These are phyloP conservation scores for Amaranthus cruentus DNA, from an alignment of 148 eudicot species.

Conservation along the genomic window DNA sequence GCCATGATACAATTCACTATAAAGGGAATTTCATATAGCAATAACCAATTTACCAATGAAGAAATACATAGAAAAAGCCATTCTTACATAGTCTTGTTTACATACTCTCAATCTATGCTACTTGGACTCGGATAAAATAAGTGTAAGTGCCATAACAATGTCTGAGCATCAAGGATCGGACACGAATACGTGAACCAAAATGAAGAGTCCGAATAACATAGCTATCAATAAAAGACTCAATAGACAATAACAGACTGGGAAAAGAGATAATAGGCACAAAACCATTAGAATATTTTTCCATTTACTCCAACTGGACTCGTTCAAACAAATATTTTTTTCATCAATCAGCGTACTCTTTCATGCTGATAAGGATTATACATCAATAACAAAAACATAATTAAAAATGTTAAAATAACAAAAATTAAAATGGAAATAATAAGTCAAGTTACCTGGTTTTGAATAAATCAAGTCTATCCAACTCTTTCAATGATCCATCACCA, in stretches of 20 bases:
- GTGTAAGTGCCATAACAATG: too few relatives aligned
- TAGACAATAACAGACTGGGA: background rate
- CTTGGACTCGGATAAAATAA: too few relatives aligned
- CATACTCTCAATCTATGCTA: background rate
- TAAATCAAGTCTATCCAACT: slow-evolving; percentile 37
- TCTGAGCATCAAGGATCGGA: too few relatives aligned
- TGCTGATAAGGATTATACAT: background rate
- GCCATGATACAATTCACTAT: slow-evolving; percentile 2
- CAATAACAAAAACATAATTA: too few relatives aligned
- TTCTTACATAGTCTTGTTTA: background rate
- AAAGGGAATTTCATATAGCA: background rate
- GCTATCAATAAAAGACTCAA: background rate
- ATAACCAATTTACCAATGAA: background rate
- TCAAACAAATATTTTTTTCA: background rate
- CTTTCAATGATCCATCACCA: slow-evolving; percentile 29
- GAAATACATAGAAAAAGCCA: background rate
- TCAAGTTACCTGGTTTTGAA: slow-evolving; percentile 41
- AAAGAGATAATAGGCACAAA: background rate
- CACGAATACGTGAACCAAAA: too few relatives aligned
- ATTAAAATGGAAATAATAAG: background rate
- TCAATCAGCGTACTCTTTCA: background rate
- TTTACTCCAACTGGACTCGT: background rate
- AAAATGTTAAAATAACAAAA: background rate
- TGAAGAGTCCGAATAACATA: too few relatives aligned
- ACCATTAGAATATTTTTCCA: background rate